Base-by-base conservation (phyloP, 2,329 filamentous ascomycete genomes). In the Dactylonectria estremocensis region DNA sequence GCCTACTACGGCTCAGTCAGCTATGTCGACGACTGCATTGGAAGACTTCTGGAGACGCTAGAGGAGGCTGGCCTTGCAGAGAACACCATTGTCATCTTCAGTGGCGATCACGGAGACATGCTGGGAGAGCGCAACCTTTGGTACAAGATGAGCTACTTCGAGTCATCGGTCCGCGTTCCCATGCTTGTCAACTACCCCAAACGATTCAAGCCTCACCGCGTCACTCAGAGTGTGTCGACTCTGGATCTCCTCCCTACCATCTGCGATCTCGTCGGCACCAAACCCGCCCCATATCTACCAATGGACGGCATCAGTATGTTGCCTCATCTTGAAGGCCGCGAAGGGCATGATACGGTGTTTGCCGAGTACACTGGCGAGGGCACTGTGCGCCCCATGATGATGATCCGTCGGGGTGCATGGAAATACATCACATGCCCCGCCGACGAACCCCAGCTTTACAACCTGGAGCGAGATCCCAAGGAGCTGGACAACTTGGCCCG, bases 141-240 rank as follows among this genome's bases (percentile, higher is more conserved):
- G 95, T 95, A 97, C 86, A 98, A 98, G 87, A 98, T 98, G 95
- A 94, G 90, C 78, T 98, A 96, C 88, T 97, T 95, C 76, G 95
- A 98, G 86, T 92, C 92, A 46, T 97, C 94, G 13, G 94, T 94
- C 52, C 92, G 95, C 31, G 95, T 98, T 22, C 95, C 95, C 1
- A 91, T 98, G 78, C 86, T 98, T 71, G 88, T 97, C 79, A 92
- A 94, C 80, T 90, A 95, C 76, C 95, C 95, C 28, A 86, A 90
- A 75, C 88, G 87, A 68, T 97, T 95, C 80, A 79, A 86, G 14
- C 91, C 95, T 35, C 94, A 91, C 83, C 92, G 90, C 37, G 92
- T 98, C 31, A 87, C 88, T 18, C 87, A 95, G 80, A 97, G 95
- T 71, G 95, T 98, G 13, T 97, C 94, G 11, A 97, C 95, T 0